A percentile compares a stretch with the other conserved stretches of the same genome.
Conservation (phyloP, 176 grass and related monocot species). For the Paspalum vaginatum region DNA sequence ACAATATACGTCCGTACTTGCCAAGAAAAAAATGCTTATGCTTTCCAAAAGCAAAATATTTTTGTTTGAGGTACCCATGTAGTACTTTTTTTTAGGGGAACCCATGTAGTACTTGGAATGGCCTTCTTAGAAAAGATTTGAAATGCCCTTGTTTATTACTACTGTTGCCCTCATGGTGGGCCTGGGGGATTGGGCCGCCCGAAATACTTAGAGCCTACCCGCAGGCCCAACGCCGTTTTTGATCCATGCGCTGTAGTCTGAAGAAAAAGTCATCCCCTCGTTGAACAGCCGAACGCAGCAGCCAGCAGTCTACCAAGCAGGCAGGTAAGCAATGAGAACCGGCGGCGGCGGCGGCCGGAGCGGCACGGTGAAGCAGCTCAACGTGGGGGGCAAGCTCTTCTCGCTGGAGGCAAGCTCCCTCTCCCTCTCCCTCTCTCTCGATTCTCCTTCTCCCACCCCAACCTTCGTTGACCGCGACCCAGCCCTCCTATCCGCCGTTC, state of each 20-base stretch:
- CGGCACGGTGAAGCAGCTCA: constrained; percentile 51
- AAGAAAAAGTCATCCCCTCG: constrained; percentile 39
- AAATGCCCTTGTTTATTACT: neutral
- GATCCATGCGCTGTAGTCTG: neutral
- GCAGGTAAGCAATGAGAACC: constrained; percentile 40
- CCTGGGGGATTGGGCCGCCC: neutral
- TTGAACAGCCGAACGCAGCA: neutral
- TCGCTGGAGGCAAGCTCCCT: constrained; percentile 54
- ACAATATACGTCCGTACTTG: neutral
- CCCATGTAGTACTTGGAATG: neutral
- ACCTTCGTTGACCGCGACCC: constrained; percentile 77
- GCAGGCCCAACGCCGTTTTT: neutral
- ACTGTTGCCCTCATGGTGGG: neutral
- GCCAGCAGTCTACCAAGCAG: too few species aligned
- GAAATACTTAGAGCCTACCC: neutral
- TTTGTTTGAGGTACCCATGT: neutral
- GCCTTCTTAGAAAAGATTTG: neutral
- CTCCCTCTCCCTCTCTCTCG: constrained; percentile 45
- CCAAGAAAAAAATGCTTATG: neutral
- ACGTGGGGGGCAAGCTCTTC: constrained; percentile 80
- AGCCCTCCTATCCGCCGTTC: constrained; percentile 59
- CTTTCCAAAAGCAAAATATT: neutral
- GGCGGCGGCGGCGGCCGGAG: constrained; percentile 17
- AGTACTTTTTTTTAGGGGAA: neutral
- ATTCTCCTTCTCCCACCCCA: constrained; percentile 33